Conservation (phyloP, 306 rosid genomes). For the Prunus salicina region DNA sequence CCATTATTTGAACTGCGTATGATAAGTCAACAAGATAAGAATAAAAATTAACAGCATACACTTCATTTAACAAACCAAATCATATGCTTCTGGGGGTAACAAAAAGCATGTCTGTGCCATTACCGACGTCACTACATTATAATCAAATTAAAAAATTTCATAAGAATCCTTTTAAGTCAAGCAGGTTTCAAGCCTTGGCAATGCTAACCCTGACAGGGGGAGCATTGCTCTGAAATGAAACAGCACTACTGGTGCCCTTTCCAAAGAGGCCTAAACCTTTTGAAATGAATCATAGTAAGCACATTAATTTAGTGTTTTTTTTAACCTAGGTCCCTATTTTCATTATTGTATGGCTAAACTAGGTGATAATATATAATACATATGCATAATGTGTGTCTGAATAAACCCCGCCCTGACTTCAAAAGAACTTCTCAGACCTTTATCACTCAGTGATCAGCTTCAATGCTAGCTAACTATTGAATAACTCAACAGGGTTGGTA, state of each 20-base stretch:
- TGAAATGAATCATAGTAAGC: background rate
- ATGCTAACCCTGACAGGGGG: background rate
- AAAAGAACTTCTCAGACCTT: background rate
- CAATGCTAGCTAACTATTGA: background rate
- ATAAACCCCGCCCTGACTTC: background rate
- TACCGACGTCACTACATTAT: background rate
- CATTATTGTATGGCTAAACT: background rate
- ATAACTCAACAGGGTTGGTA: background rate
- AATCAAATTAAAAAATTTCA: background rate
- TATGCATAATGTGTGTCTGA: background rate
- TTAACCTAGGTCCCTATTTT: background rate
- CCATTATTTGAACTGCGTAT: slow-evolving; percentile 41
- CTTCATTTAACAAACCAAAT: background rate
- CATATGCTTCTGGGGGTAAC: background rate
- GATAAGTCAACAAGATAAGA: background rate
- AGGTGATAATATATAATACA: background rate
- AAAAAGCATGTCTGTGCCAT: background rate
- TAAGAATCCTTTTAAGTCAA: no score
- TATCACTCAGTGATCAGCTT: background rate
- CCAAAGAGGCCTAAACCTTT: background rate
- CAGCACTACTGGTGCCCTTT: background rate
- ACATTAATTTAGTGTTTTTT: background rate
- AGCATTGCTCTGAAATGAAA: background rate
- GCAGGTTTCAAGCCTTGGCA: no score
- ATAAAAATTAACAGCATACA: background rate